Evolutionary conservation across 1,284 basidiomycete species (phyloP), one percentile per base, ranked within the genome.

Genomic region (Neonothopanus nambi): DNA sequence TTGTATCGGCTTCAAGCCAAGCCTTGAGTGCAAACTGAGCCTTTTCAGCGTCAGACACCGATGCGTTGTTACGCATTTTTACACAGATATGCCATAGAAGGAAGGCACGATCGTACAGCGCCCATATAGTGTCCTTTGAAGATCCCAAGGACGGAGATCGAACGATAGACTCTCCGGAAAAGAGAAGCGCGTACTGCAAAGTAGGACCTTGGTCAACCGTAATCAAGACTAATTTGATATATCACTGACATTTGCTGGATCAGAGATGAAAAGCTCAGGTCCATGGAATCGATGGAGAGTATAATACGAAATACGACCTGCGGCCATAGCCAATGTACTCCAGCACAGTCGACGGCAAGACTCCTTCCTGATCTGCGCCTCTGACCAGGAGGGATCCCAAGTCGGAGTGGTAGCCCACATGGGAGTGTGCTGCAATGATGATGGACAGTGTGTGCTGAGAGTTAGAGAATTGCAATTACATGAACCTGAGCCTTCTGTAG

Each of bases 81-180:
- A 84, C 71, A 61, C 88, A 90, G 30, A 77, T 77, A 64, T 87
- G 81, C 87, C 88, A 91, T 28, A 90, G 70, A 15, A 91, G 68
- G 69, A 85, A 83, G 4, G 78, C 75, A 41, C 87, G 81, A 60
- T 84, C 80, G 62, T 86, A 82, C 44, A 90, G 68, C 15, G 85
- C 85, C 87, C 85, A 90, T 15, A 89, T 73, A 3, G 83, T 85
- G 50, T 87, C 80, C 62, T 85, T 86, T 5, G 76, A 72, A 2
- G 77, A 71, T 46, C 65, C 56, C 24, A 69, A 58, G 33, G 62
- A 57, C 12, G 69, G 70, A 5, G 65, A 75, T 44, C 61, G 68
- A n/a, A 68, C 65, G 21, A 83, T 65, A 13, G 78, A 74, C 67
- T 89, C 87, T 11, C 85, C 87, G 1, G 86, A 84, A 65, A 89